Evolutionary conservation across 768 basidiomycete species (phyloP).

Genomic region (Agrocybe praecox): DNA sequence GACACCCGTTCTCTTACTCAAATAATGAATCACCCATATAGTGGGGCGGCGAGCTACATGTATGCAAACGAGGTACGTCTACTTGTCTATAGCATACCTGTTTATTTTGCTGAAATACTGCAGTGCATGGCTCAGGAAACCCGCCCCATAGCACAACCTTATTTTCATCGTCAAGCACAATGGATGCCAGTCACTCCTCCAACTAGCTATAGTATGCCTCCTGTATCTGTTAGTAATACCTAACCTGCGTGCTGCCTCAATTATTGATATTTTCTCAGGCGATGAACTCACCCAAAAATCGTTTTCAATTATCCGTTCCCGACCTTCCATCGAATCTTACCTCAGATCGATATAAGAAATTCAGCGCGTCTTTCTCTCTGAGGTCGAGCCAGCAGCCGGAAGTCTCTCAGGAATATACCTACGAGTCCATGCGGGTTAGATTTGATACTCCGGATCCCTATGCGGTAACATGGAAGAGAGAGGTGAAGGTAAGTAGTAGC

Average conservation of each 20-base stretch:
- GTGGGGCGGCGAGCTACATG: conserved; percentile 33
- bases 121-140: conserved; percentile 7
- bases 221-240: background rate
- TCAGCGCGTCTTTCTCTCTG: conserved; percentile 1
- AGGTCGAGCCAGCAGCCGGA: background rate
- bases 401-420: conserved; percentile 1
- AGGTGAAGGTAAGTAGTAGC: conserved; percentile 5
- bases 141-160: conserved; percentile 2
- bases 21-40: conserved; percentile 34
- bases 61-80: conserved; percentile 30
- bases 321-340: background rate
- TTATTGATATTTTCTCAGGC: background rate
- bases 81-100: background rate
- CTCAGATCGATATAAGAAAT: conserved; percentile 4
- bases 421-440: conserved; percentile 14
- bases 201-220: background rate
- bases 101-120: background rate
- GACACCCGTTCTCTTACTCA: background rate
- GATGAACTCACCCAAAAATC: background rate
- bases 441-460: conserved; percentile 15
- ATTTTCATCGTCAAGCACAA: conserved; percentile 6
- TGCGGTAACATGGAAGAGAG: conserved; percentile 5
- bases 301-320: background rate
- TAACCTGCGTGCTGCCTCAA: background rate
- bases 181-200: conserved; percentile 11